Conservation (phyloP, 805 yeast species). For the Starmerella cellae region DNA sequence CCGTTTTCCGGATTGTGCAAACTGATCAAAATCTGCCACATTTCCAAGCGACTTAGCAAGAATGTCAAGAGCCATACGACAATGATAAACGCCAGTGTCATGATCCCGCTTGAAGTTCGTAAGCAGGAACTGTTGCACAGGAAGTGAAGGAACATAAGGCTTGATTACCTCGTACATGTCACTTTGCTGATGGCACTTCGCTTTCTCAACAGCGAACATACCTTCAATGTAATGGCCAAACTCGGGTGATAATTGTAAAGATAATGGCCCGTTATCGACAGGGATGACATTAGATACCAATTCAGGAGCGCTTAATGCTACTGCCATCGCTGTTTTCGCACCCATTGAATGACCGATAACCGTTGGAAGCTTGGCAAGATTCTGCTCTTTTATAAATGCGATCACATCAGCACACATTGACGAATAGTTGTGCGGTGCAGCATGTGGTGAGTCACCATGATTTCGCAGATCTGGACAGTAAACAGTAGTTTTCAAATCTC, state of each 20-base stretch:
- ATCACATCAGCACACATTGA: conserved; percentile 80
- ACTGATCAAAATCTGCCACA: conserved; percentile 68
- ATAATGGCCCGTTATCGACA: conserved; percentile 85
- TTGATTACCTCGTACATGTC: conserved; percentile 57
- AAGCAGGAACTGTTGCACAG: conserved; percentile 63
- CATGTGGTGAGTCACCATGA: conserved; percentile 86
- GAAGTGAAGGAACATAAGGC: conserved; percentile 44
- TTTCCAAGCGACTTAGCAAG: conserved; percentile 51
- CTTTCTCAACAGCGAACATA: conserved; percentile 43
- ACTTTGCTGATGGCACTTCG: conserved; percentile 36
- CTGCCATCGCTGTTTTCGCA: conserved; percentile 85
- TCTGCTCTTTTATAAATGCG: conserved; percentile 41
- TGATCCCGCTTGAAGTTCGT: conserved; percentile 46
- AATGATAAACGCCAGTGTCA: conserved; percentile 27
- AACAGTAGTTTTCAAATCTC: conserved; percentile 26
- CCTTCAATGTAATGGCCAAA: conserved; percentile 59
- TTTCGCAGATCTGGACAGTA: conserved; percentile 57
- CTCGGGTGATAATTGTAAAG: conserved; percentile 40
- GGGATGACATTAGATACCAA: conserved; percentile 49
- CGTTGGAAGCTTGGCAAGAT: conserved; percentile 21
- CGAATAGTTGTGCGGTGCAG: conserved; percentile 58
- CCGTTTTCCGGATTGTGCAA: conserved; percentile 34
- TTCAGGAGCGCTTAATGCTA: conserved; percentile 53
- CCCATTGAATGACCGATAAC: conserved; percentile 46
- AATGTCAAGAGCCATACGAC: conserved; percentile 60